Percentiles rank a stretch among this genome's conserved stretches.
Conservation (phyloP, 805 yeast species). For the Metschnikowia kofuensis region DNA sequence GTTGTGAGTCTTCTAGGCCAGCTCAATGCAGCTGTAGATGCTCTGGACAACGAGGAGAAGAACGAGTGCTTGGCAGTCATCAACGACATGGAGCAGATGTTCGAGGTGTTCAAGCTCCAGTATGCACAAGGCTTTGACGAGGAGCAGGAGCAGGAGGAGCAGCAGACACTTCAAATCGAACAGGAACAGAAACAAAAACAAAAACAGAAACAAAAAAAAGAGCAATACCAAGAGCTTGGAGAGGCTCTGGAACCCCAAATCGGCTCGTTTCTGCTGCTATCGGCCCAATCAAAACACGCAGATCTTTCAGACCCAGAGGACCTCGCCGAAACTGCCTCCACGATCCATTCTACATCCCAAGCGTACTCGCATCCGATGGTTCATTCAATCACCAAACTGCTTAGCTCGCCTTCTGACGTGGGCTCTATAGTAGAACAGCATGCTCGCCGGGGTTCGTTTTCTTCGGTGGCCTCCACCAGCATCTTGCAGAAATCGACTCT, state of each 20-base stretch:
- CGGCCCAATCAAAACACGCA: conserved; percentile 1
- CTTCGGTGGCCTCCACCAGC: conserved; percentile 33
- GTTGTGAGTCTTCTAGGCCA: conserved; percentile 58
- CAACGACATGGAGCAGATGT: conserved; percentile 72
- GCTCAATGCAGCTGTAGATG: conserved; percentile 50
- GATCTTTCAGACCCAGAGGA: conserved; percentile 24
- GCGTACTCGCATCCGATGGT: conserved; percentile 32
- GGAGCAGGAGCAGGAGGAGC: conserved; percentile 2
- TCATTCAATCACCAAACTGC: conserved; percentile 34
- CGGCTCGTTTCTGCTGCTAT: background rate
- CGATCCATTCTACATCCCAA: conserved; percentile 20
- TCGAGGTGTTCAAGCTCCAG: conserved; percentile 48
- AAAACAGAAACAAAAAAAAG: too few species aligned
- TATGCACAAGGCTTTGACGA: conserved; percentile 20
- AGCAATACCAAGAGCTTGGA: too few species aligned
- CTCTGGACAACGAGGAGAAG: conserved; percentile 54
- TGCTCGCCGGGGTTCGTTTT: conserved; percentile 26
- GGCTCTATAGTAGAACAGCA: conserved; percentile 7
- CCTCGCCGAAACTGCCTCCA: conserved; percentile 26
- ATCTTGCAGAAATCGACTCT: conserved; percentile 51
- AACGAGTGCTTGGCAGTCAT: conserved; percentile 67
- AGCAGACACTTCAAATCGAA: too few species aligned
- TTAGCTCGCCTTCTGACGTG: conserved; percentile 1
- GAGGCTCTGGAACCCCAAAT: background rate
- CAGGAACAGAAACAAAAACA: too few species aligned